Evolutionary conservation across 441 rosid genomes (phyloP), one percentile per base, ranked within the genome.

Genomic region (Rhodomyrtus psidioides): DNA sequence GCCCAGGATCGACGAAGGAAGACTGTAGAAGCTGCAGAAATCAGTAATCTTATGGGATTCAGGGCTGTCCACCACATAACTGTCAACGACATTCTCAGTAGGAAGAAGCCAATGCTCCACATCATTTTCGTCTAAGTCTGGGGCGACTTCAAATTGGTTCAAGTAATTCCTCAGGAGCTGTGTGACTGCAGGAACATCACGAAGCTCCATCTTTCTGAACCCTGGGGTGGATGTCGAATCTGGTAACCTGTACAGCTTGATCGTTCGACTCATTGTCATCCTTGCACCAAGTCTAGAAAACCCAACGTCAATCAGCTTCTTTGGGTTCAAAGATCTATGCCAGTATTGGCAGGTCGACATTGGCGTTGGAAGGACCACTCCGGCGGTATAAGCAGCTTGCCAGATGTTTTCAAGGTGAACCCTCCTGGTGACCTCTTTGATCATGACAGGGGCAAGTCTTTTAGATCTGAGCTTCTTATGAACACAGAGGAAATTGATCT

Each of bases 91-190:
- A 60, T 92, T 85, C 86, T 92, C 95, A 4, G 91, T 90, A 24
- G 99, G 99, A 85, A 96, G 96, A 60, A 97, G 93, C 99, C 98
- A 97, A 74, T 96, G 98, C 88, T 95, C 95, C 44, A 96, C 96
- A 81, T 95, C 98, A 51, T 91, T 85, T 90, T 96, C 98, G 46
- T 94, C 94, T 82, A 97, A 93, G 86, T 97, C 96, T 3, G 98
- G 95, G 5, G 98, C 95, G 14, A 97, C 98, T 27, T 90, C 90
- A 89, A 96, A 97, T 90, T 92, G 95, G 85, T 91, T 82, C 86
- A 95, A 89, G 92, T 96, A 95, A 86, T 89, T 90, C 84, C 97
- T 93, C n/a, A 96, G 94, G 90, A 97, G 88, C 54, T 94, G 84
- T 0, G 99, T 94, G 60, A 97, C 97, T 75, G 96, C 95, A 55